Evolutionary conservation across 1,139 yeast genomes (phyloP).

Genomic region (Diutina ranongensis): DNA sequence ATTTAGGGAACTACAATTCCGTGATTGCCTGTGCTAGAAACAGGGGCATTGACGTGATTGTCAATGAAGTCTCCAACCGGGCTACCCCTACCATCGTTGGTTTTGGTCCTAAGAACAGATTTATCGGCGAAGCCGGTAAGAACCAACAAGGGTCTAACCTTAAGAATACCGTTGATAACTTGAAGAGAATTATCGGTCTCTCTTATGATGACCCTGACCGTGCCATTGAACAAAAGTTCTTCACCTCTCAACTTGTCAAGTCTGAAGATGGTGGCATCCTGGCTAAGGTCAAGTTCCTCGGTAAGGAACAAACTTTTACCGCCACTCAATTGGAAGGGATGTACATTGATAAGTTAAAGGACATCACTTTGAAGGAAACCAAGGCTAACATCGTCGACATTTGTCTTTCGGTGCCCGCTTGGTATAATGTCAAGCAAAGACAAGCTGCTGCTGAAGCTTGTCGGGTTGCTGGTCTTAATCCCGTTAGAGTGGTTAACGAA

Average conservation of each 20-base stretch:
- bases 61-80: slow-evolving; percentile 97
- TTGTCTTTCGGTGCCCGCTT: slow-evolving; percentile 89
- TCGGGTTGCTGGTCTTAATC: slow-evolving; percentile 91
- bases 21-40: slow-evolving; percentile 97
- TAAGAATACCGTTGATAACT: slow-evolving; percentile 89
- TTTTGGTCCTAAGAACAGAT: slow-evolving; percentile 80
- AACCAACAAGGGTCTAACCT: slow-evolving; percentile 93
- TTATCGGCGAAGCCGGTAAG: slow-evolving; percentile 91
- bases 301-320: slow-evolving; percentile 68
- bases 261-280: slow-evolving; percentile 66
- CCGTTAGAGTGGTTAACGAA: slow-evolving; percentile 95
- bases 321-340: slow-evolving; percentile 88
- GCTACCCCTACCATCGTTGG: slow-evolving; percentile 93
- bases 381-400: slow-evolving; percentile 76
- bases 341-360: slow-evolving; percentile 87
- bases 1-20: slow-evolving; percentile 89
- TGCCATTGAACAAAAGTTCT: slow-evolving; percentile 60
- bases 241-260: slow-evolving; percentile 60
- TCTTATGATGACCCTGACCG: slow-evolving; percentile 68
- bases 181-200: slow-evolving; percentile 86
- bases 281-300: slow-evolving; percentile 76
- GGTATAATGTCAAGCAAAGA: slow-evolving; percentile 96
- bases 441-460: slow-evolving; percentile 96
- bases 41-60: slow-evolving; percentile 96
- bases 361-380: slow-evolving; percentile 70